phyloP scores from a whole-genome alignment of 2,329 filamentous ascomycete species.

The Ophiostoma fasciatum region DNA sequence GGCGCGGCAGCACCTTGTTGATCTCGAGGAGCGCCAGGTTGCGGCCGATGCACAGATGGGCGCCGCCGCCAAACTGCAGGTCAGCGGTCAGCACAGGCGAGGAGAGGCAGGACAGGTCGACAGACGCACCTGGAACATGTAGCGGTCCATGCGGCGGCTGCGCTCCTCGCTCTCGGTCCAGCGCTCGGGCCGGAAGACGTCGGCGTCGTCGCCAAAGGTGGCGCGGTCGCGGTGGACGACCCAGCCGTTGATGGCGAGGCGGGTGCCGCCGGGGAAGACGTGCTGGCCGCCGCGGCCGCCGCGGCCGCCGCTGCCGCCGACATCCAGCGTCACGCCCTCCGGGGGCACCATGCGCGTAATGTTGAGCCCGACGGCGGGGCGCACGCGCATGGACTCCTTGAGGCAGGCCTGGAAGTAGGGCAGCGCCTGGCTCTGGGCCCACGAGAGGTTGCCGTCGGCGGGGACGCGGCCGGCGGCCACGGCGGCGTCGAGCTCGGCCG shows the following conservation, averaged over 20 bases:
- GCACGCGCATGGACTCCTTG: conserved; percentile 39
- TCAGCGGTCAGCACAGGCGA: too few relatives aligned
- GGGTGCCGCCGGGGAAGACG: conserved; percentile 35
- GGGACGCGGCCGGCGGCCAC: conserved; percentile 21
- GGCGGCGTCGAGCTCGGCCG: conserved; percentile 29
- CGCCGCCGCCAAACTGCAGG: conserved; percentile 40
- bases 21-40: conserved; percentile 41
- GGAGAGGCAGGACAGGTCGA: too few relatives aligned
- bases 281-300: too few relatives aligned
- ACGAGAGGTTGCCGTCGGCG: conserved; percentile 28
- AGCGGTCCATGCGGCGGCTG: conserved; percentile 33
- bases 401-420: conserved; percentile 42
- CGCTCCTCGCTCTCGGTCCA: conserved; percentile 34
- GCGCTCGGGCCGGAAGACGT: conserved; percentile 36
- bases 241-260: conserved; percentile 39
- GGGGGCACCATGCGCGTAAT: conserved; percentile 36
- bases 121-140: conserved; percentile 45
- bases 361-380: conserved; percentile 39
- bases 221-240: conserved; percentile 33
- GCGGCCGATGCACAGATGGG: conserved; percentile 38
- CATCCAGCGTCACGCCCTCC: conserved; percentile 35
- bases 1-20: conserved; percentile 41
- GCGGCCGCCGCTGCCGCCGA: too few relatives aligned
- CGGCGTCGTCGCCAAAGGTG: conserved; percentile 36
- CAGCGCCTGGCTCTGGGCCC: conserved; percentile 31